Evolutionary conservation across 2,329 filamentous ascomycete genomes (phyloP).

Genomic region (Aspergillus unguis): DNA sequence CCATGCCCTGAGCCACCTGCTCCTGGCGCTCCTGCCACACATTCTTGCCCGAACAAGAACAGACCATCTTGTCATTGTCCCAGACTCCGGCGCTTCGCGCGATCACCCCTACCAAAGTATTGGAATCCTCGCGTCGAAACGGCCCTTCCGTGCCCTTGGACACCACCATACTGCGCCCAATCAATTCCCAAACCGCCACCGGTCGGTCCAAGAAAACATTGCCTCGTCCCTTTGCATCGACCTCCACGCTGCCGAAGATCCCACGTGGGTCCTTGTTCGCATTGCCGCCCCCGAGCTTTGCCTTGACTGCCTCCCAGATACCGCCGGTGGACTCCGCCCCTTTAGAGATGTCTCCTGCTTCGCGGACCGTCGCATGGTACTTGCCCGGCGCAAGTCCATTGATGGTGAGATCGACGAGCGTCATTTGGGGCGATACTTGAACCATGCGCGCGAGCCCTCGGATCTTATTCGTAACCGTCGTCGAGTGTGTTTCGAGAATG

Average conservation of each 20-base stretch:
- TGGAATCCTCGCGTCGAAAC: conserved; percentile 68
- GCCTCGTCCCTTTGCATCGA: conserved; percentile 72
- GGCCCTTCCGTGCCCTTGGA: conserved; percentile 62
- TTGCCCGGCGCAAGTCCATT: conserved; percentile 75
- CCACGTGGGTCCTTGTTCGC: conserved; percentile 51
- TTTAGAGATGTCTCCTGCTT: conserved; percentile 79
- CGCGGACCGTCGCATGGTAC: conserved; percentile 80
- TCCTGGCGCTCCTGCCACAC: conserved; percentile 96
- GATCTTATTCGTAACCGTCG: conserved; percentile 62
- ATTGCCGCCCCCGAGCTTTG: conserved; percentile 37
- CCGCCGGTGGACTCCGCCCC: conserved; percentile 80
- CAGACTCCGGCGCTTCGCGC: conserved; percentile 95
- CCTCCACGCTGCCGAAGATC: conserved; percentile 69
- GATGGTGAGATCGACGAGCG: conserved; percentile 82
- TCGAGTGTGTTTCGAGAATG: conserved; percentile 83
- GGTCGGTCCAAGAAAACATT: conserved; percentile 75
- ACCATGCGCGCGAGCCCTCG: conserved; percentile 90
- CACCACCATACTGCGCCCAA: conserved; percentile 87
- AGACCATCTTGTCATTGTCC: conserved; percentile 98
- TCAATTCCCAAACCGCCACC: conserved; percentile 92
- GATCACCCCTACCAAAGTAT: conserved; percentile 89
- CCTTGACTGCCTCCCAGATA: conserved; percentile 65
- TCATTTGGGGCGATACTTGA: conserved; percentile 73
- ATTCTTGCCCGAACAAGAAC: conserved; percentile 95
- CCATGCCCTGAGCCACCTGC: conserved; percentile 84